Percentiles rank a stretch among this genome's conserved stretches.
Conservation (phyloP, 148 eudicot species). For the Agrostemma githago region DNA sequence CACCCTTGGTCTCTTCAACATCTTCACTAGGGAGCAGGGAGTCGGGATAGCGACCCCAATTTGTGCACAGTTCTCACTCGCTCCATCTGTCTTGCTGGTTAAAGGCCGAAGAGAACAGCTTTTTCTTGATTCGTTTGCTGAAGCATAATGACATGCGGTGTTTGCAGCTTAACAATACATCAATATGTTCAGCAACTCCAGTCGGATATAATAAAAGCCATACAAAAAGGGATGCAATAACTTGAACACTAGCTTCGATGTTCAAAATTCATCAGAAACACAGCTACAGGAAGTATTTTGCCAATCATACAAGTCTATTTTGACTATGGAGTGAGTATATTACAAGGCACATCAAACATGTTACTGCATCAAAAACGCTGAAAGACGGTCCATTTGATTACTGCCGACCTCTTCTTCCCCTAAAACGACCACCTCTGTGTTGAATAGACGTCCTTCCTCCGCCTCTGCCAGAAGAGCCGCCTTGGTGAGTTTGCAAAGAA, state of each 20-base stretch:
- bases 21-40: no score
- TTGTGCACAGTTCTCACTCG: no score
- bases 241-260: background rate
- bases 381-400: constrained; percentile 16
- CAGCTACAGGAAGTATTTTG: background rate
- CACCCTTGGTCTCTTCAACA: no score
- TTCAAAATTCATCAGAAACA: background rate
- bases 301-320: background rate
- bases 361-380: background rate
- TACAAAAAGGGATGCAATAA: background rate
- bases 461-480: constrained; percentile 33
- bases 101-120: no score
- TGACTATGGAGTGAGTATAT: background rate
- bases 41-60: no score
- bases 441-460: constrained; percentile 41
- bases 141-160: background rate
- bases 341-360: background rate
- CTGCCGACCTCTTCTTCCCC: constrained; percentile 52
- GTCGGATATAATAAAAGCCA: background rate
- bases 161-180: background rate
- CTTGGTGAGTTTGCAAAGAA: constrained; percentile 38
- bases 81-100: no score
- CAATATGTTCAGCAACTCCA: background rate
- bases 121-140: no score
- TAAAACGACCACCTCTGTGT: constrained; percentile 54